Base-by-base conservation (phyloP, 805 yeast species). In the Monosporozyma unispora region DNA sequence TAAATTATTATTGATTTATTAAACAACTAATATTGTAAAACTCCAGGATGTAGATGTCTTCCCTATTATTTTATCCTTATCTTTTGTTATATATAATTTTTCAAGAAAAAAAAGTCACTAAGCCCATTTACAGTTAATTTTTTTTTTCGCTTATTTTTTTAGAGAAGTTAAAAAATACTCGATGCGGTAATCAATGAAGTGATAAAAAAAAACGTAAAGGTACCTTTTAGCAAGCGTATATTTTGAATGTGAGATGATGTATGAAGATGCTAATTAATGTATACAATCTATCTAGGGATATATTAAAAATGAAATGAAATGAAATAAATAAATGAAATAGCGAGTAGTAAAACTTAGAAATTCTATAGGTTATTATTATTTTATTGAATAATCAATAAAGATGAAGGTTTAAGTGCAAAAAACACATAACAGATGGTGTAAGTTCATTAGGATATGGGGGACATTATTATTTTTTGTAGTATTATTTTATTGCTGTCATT, bases 271-370 rank as follows among this genome's bases (percentile, higher is more conserved):
- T 31, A 31, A 31, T 31, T 5, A 31, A 12, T 31, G 35, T 31
- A 35, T 35, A 35, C 39, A 19, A 22, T 39, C 42, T 39, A 39
- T 39, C 42, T 39, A 39, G 42, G 42, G 42, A 39, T 39, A 39
- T 39, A 14, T 31, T 31, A 12, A 31, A 14, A 14, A 16, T 11
- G n/a, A 31, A 8, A 31, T 21, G 18, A 35, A 39, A 39, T 21
- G 21, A 21, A 21, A 39, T 39, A 39, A 21, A 14, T 39, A 21
- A 39, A 12, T 31, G 14, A 31, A 31, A 31, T 31, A 31, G 35
- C 35, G 5, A 31, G 5, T 31, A 3, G 16, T n/a, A 4, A 12
- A 14, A 12, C 8, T 31, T 31, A 14, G 14, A 8, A 19, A 18
- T 37, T 37, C 40, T 8, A 37, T 37, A 18, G 40, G 9, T 18